Base-by-base conservation (phyloP, 2,329 filamentous ascomycete species). In the Drechmeria coniospora region DNA sequence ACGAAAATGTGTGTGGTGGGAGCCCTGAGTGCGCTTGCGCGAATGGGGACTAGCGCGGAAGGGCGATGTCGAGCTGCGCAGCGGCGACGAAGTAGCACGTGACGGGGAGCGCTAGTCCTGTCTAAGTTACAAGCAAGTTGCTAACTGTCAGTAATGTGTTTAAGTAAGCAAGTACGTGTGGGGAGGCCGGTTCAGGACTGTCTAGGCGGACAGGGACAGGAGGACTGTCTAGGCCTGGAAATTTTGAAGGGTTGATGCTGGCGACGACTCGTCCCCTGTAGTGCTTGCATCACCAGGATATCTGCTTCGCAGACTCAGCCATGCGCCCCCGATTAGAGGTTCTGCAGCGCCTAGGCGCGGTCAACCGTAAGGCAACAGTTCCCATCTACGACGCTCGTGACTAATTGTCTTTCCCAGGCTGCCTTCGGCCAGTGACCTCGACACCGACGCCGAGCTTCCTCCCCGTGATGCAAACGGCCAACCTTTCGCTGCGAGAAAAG, bases 271-370 rank as follows among this genome's bases (percentile, higher is more conserved):
- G 26, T 11, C 23, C 22, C 23, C 17, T 25, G 13, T 7, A 16
- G n/a, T 16, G 16, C 8, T 17, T n/a, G 16, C 27, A 15, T 13
- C n/a, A 29, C 15, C 22, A 15, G 15, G 16, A 29, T n/a, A 29
- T 29, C 21, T 23, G 24, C 21, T 21, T 29, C 21, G 22, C 36
- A 31, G 40, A 39, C 36, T 35, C 31, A 56, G 60, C 41, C 40
- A 82, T 82, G 77, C 68, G 75, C 46, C 75, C 72, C 32, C 73
- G 73, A 61, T 57, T 80, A 63, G 56, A 66, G 40, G 50, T 62
- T 45, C 61, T 72, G 32, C 63, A 68, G 51, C 65, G 70, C 50
- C 56, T 77, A 29, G 65, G 65, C 49, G 61, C 59, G 17, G 51
- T 77, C 32, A 68, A 63, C 41, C 57, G 77, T 81, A 60, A 53